phyloP scores from a whole-genome alignment of 805 yeast genomes.

The Torulaspora delbrueckii region DNA sequence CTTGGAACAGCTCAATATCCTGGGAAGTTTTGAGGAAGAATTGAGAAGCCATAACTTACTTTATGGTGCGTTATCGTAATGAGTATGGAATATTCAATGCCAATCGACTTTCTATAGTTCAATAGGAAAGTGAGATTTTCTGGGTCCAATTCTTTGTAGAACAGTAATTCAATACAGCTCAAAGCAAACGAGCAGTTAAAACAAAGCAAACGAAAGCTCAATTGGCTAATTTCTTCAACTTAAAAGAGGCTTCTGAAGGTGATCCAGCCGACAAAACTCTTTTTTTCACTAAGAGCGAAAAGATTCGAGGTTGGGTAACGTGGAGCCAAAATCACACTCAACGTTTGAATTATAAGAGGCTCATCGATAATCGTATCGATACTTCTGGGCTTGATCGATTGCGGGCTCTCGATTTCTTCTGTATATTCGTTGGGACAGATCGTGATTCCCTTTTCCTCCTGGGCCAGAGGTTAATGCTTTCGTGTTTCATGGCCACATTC shows the following conservation, averaged over 20 bases:
- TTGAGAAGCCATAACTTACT: slow-evolving; percentile 32
- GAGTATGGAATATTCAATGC: neutral
- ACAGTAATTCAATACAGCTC: neutral
- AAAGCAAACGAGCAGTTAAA: neutral
- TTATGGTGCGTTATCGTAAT: neutral
- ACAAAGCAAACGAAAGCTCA: neutral
- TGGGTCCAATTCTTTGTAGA: neutral
- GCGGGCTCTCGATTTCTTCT: too few species aligned
- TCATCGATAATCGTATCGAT: neutral
- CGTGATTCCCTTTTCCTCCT: too few species aligned
- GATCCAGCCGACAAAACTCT: neutral
- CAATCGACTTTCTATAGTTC: too few species aligned
- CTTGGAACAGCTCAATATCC: slow-evolving; percentile 34
- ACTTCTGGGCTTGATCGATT: neutral
- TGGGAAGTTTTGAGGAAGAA: slow-evolving; percentile 34
- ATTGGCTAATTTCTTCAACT: neutral
- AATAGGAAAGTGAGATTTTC: neutral
- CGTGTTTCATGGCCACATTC: neutral
- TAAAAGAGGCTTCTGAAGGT: neutral
- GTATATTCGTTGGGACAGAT: too few species aligned
- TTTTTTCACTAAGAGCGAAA: slow-evolving; percentile 1
- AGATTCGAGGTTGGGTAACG: neutral
- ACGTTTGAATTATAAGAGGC: neutral
- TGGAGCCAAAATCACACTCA: neutral
- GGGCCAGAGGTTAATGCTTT: neutral